Evolutionary conservation across 805 yeast genomes (phyloP), one percentile per base, ranked within the genome.

Genomic region (Candida hungchunana): DNA sequence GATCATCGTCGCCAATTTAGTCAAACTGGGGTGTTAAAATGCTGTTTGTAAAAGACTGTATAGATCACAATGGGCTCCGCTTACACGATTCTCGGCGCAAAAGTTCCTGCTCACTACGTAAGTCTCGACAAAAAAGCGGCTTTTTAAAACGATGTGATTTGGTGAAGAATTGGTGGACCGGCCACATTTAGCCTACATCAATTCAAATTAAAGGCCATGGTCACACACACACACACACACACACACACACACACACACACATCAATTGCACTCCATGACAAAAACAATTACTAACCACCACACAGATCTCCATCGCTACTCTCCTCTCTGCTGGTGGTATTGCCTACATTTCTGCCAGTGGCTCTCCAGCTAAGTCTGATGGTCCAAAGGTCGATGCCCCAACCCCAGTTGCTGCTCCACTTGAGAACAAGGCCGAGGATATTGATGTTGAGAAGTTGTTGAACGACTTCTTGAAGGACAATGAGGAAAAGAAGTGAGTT

Each of bases 381-480:
- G 35, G 34, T 20, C 44, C 48, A 38, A 37, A 43, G 29, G 47
- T 44, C 11, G 32, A 43, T 22, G 39, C 50, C 20, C 45, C 50
- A 32, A 43, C 53, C 29, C 35, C 55, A n/a, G n/a, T n/a, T 20
- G 44, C 51, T 30, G 47, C 56, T 32, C 55, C 55, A 31, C 37
- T 47, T 13, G 51, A 47, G 19, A 43, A 42, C 8, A 44, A 48
- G 38, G 47, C 42, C 15, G 62, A 53, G 15, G 60, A 58, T 28
- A 29, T 58, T 13, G 63, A 58, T 23, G 63, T 58, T 29, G 63
- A 58, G 42, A 58, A 58, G 43, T 38, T 58, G 41, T 45, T 58
- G 42, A 56, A 55, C 43, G 57, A 56, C 39, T 53, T 52, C 48
- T 49, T 57, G 44, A 53, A 57, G 33, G 60, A 56, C 12, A 40